Evolutionary conservation across 306 rosid species (phyloP).

Genomic region (Datisca glomerata): DNA sequence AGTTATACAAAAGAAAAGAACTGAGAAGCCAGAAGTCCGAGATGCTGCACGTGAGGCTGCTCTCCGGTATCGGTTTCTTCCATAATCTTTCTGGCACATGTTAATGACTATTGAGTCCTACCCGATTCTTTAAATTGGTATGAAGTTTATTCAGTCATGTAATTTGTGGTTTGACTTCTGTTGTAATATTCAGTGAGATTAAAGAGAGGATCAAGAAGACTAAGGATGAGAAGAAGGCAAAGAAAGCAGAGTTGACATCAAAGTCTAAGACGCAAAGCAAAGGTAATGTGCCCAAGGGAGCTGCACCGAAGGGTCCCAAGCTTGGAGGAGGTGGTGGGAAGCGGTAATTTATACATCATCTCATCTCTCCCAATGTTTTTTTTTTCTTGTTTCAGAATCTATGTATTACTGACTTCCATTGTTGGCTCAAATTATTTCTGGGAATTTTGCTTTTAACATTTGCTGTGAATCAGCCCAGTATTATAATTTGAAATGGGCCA

Average conservation of each 20-base stretch:
- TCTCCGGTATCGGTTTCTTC: neutral
- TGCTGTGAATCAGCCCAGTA: no score
- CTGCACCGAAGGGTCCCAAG: neutral
- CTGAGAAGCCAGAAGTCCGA: neutral
- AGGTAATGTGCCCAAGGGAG: neutral
- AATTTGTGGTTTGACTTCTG: neutral
- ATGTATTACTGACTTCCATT: no score
- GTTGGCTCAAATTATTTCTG: no score
- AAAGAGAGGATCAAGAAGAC: conserved; percentile 1
- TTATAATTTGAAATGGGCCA: no score
- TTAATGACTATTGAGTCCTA: no score
- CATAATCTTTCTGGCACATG: neutral
- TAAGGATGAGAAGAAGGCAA: neutral
- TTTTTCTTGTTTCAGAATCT: no score
- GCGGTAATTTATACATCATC: neutral
- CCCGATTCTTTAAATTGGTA: neutral
- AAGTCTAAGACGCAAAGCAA: neutral
- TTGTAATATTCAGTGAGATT: conserved; percentile 1
- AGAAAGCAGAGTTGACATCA: neutral
- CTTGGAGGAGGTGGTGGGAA: neutral
- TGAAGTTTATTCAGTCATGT: neutral
- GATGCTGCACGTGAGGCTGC: conserved; percentile 2
- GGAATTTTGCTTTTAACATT: no score
- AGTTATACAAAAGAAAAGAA: neutral
- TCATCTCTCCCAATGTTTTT: no score